phyloP scores from a whole-genome alignment of 345 rosid species.

The Salix koriyanagi region DNA sequence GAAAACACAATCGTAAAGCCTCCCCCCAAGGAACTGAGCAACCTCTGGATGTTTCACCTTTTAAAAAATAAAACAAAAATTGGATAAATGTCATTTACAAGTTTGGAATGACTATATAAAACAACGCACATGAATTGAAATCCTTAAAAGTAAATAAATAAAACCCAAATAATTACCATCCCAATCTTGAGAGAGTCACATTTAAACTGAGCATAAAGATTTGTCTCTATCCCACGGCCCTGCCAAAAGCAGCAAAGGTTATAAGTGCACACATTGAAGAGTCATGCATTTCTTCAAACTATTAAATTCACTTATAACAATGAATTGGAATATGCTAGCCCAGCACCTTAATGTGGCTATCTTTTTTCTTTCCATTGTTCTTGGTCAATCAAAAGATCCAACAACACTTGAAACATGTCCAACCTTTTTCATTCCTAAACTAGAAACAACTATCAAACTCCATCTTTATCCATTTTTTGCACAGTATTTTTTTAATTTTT shows the following conservation, averaged over 20 bases:
- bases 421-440: neutral
- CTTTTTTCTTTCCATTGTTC: neutral
- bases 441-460: neutral
- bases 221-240: constrained; percentile 99
- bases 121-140: neutral
- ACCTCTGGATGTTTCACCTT: constrained; percentile 98
- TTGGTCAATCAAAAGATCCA: neutral
- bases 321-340: neutral
- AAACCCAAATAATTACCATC: constrained; percentile 51
- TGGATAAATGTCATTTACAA: neutral
- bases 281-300: neutral
- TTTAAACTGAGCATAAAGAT: constrained; percentile 92
- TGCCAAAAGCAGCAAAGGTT: constrained; percentile 30
- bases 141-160: neutral
- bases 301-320: neutral
- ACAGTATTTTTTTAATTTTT: neutral
- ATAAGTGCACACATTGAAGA: neutral
- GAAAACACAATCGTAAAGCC: constrained; percentile 95
- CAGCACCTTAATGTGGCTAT: neutral
- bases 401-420: neutral
- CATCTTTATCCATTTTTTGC: neutral
- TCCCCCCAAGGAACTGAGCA: constrained; percentile 96
- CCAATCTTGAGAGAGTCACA: constrained; percentile 97
- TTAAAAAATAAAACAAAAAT: neutral
- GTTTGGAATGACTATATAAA: neutral